phyloP scores from a whole-genome alignment of 148 eudicot species.

The Polygonum maritimum region DNA sequence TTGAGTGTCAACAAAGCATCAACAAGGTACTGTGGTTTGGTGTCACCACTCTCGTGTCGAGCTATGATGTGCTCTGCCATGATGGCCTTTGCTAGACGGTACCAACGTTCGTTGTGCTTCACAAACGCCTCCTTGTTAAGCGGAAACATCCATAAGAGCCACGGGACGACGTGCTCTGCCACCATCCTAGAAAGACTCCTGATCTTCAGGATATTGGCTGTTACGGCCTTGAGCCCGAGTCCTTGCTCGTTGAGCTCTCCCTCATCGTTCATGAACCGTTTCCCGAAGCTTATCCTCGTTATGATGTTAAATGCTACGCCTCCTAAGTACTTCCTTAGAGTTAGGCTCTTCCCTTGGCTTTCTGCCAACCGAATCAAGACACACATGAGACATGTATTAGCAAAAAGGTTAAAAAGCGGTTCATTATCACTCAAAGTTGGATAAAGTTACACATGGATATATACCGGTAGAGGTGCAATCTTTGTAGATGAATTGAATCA shows the following conservation, averaged over 20 bases:
- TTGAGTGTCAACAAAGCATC: constrained; percentile 65
- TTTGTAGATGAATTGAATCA: constrained; percentile 56
- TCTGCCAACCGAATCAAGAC: constrained; percentile 12
- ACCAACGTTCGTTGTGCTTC: constrained; percentile 41
- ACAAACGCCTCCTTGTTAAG: constrained; percentile 44
- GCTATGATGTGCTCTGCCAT: constrained; percentile 63
- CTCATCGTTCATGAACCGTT: constrained; percentile 41
- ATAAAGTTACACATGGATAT: no score
- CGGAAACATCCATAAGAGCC: constrained; percentile 57
- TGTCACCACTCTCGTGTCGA: constrained; percentile 31
- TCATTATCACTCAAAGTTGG: no score
- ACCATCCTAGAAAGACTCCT: constrained; percentile 35
- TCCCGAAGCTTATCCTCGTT: constrained; percentile 35
- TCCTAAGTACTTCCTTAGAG: constrained; percentile 23
- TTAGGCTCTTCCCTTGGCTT: constrained; percentile 22
- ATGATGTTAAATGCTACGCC: constrained; percentile 32
- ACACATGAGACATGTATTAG: no score
- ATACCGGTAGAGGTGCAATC: constrained; percentile 47
- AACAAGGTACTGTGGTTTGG: constrained; percentile 59
- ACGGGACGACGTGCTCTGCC: constrained; percentile 53
- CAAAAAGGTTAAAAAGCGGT: background rate
- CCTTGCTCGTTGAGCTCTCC: constrained; percentile 67
- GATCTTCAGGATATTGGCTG: constrained; percentile 31
- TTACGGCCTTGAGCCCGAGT: constrained; percentile 58
- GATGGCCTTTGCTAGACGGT: constrained; percentile 49